Conservation (phyloP, 192 early-diverging fungal species). For the Linnemannia hyalina region DNA sequence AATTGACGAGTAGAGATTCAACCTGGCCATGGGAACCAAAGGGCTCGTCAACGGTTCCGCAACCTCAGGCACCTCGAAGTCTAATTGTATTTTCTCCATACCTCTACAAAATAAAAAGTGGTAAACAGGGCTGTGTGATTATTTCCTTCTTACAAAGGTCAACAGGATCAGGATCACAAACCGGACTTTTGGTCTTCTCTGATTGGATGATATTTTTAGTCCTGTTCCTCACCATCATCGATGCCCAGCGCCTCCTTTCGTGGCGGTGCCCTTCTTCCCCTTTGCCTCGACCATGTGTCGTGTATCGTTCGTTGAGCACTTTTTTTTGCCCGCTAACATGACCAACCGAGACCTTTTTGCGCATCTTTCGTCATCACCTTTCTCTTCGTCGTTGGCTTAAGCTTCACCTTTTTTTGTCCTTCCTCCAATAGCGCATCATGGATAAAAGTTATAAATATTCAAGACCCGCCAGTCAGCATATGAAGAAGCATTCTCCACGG, state of each 20-base stretch:
- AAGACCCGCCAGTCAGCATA: background rate
- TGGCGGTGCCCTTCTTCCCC: background rate
- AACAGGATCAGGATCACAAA: background rate
- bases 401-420: background rate
- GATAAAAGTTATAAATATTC: background rate
- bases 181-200: constrained; percentile 21
- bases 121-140: background rate
- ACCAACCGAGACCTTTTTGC: background rate
- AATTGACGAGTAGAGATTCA: background rate
- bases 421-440: background rate
- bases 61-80: background rate
- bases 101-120: background rate
- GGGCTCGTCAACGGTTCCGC: background rate
- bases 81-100: background rate
- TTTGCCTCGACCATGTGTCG: constrained; percentile 1
- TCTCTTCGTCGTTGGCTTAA: background rate
- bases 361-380: background rate
- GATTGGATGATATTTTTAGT: constrained; percentile 12
- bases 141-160: background rate
- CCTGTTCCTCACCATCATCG: background rate
- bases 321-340: background rate
- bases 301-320: background rate
- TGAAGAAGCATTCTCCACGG: background rate
- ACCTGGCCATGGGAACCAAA: background rate
- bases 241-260: constrained; percentile 5